These are phyloP conservation scores for Hypoxylon intermedium DNA, from an alignment of 495 filamentous ascomycete species.

Conservation along the genomic window DNA sequence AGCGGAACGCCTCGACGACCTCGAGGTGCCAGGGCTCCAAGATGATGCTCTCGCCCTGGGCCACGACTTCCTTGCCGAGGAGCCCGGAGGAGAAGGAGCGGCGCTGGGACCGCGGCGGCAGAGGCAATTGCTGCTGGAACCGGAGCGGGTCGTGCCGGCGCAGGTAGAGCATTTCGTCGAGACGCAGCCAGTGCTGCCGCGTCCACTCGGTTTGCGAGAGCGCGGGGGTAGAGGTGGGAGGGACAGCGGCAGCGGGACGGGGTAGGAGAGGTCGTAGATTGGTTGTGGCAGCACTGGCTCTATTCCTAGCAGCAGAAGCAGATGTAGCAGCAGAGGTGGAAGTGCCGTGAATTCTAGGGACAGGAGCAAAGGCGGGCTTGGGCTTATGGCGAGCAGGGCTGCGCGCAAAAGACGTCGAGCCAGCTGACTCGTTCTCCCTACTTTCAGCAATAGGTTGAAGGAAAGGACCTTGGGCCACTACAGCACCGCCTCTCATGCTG, in stretches of 20 bases:
- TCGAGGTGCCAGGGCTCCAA: slow-evolving; percentile 62
- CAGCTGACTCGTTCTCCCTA: slow-evolving; percentile 23
- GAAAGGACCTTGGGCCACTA: slow-evolving; percentile 16
- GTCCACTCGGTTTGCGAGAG: slow-evolving; percentile 51
- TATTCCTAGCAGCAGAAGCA: not conserved
- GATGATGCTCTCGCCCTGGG: slow-evolving; percentile 46
- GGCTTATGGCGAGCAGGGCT: not conserved
- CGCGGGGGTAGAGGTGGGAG: slow-evolving; percentile 6
- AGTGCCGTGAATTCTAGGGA: not conserved
- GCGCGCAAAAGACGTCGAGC: not conserved
- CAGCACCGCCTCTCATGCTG: slow-evolving; percentile 5
- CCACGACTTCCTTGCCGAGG: slow-evolving; percentile 46
- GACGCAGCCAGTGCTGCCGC: slow-evolving; percentile 50
- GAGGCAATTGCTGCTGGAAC: slow-evolving; percentile 36
- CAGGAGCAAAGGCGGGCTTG: no score
- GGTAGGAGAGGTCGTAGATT: slow-evolving; percentile 1
- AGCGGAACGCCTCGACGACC: slow-evolving; percentile 54
- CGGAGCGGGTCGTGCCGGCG: slow-evolving; percentile 34
- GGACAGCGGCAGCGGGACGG: slow-evolving; percentile 2
- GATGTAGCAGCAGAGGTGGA: not conserved
- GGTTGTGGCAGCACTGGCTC: not conserved
- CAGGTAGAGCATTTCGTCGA: slow-evolving; percentile 48
- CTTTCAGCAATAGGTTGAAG: slow-evolving; percentile 20
- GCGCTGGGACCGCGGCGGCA: slow-evolving; percentile 10
- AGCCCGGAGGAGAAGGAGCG: slow-evolving; percentile 22